These are phyloP conservation scores for Penicillium canariense DNA, from an alignment of 495 filamentous ascomycete genomes.

Conservation along the genomic window DNA sequence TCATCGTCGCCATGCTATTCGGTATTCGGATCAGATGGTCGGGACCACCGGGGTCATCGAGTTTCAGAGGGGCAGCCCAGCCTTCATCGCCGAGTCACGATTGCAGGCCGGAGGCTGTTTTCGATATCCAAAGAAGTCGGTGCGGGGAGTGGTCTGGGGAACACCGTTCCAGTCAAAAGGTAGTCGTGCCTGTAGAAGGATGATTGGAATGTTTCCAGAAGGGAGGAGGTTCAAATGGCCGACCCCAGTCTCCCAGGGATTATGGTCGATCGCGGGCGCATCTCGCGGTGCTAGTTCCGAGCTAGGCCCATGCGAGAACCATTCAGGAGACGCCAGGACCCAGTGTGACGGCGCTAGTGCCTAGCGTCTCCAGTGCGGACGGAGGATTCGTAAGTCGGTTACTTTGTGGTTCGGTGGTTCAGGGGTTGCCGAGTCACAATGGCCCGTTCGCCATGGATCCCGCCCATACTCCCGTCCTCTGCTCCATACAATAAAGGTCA, in stretches of 20 bases:
- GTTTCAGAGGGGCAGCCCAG: slow-evolving; percentile 14
- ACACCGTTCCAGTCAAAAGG: not conserved
- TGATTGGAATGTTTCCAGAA: not conserved
- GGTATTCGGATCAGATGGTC: not conserved
- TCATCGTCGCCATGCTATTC: slow-evolving; percentile 27
- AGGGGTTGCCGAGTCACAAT: not conserved
- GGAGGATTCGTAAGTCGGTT: slow-evolving; percentile 21
- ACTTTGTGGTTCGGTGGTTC: slow-evolving; percentile 16
- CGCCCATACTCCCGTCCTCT: not conserved
- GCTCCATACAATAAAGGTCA: too few relatives aligned
- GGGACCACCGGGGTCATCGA: slow-evolving; percentile 13
- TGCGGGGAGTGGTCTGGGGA: too few relatives aligned
- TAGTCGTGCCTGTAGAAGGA: not conserved
- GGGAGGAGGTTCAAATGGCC: not conserved
- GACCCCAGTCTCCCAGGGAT: not conserved
- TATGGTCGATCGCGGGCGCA: slow-evolving; percentile 9
- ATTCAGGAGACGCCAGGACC: slow-evolving; percentile 7
- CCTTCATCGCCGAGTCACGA: slow-evolving; percentile 8
- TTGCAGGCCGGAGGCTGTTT: not conserved
- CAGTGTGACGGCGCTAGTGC: slow-evolving; percentile 14
- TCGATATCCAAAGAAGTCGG: too few relatives aligned
- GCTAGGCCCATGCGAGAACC: not conserved
- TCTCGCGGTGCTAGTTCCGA: not conserved
- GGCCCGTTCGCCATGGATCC: not conserved
- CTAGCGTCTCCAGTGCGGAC: slow-evolving; percentile 27